Evolutionary conservation across 192 early-diverging fungal species (phyloP), one percentile per base, ranked within the genome.

Genomic region (Coemansia sp.): DNA sequence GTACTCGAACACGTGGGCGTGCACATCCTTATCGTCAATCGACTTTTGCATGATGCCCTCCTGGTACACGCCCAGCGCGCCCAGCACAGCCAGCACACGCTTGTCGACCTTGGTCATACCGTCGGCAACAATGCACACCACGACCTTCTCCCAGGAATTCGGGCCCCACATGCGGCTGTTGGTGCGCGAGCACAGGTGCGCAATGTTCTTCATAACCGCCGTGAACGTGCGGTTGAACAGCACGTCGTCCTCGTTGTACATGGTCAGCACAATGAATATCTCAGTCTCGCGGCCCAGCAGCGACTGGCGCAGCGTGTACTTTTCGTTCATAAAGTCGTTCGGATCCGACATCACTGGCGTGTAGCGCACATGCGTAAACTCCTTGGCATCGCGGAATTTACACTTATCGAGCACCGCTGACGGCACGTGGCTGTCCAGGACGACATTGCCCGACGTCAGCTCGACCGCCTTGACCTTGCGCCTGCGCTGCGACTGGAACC

Each of bases 351-450:
- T 92, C 9, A 83, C 87, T 3, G 93, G 88, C 0, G 94, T 98
- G 76, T 99, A 99, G 19, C 94, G 80, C 79, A 94, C 82, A 56
- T 94, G 83, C 12, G 90, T 90, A 42, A 92, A 92, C 71, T 97
- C 94, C 38, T 85, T 77, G 23, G 76, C 82, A 0, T 80, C 68
- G 20, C 64, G 46, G 28, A 51, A 64, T 38, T 76, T 66, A 40
- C 81, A 76, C 4, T 56, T 48, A 13, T 65, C 45, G 14, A 87
- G 62, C 22, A 84, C 76, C 19, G 75, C 68, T 5, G 49, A 47
- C 5, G 87, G 85, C 6, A 87, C 83, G 13, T 81, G 82, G 41
- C 82, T 81, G 62, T 89, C 85, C 6, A 89, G 58, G 5, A 89
- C 80, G 36, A 89, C 61, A 60, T 89, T 84, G 32, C 85, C 85